Percentiles rank a stretch among this genome's conserved stretches.
Evolutionary conservation across 305 asterid genomes (phyloP).

Genomic region (Rubia peregrina): DNA sequence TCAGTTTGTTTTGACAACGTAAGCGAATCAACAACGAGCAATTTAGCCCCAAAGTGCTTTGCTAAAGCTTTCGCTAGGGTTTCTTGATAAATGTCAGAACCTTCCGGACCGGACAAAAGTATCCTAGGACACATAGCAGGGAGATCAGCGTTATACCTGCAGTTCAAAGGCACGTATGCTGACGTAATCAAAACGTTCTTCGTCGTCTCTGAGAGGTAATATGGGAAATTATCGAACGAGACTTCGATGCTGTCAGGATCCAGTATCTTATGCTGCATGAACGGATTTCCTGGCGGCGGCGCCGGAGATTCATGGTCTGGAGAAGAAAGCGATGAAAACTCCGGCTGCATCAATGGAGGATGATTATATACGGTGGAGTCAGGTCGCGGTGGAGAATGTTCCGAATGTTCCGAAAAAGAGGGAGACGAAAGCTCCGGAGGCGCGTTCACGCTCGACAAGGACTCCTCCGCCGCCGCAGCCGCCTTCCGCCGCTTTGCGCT

Average conservation of each 20-base stretch:
- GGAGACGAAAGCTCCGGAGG: neutral
- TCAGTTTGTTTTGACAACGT: constrained; percentile 50
- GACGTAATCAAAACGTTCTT: constrained; percentile 75
- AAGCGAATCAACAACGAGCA: constrained; percentile 66
- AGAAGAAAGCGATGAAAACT: neutral
- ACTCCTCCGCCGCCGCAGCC: constrained; percentile 26
- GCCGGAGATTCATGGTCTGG: neutral
- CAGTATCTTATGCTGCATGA: constrained; percentile 47
- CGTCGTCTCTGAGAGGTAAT: constrained; percentile 76
- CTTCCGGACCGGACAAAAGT: constrained; percentile 82
- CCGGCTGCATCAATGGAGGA: constrained; percentile 7
- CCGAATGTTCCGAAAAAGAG: neutral
- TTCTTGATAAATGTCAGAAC: constrained; percentile 94
- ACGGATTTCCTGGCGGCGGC: constrained; percentile 38
- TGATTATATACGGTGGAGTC: constrained; percentile 15
- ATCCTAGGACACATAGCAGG: constrained; percentile 76
- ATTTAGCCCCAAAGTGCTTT: constrained; percentile 50
- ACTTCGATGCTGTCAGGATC: constrained; percentile 49
- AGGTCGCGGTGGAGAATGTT: constrained; percentile 19
- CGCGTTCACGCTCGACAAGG: constrained; percentile 15
- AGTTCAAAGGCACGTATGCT: constrained; percentile 61
- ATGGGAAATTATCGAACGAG: constrained; percentile 77
- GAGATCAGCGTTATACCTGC: constrained; percentile 62
- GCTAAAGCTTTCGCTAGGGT: constrained; percentile 79
- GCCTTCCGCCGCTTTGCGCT: constrained; percentile 60